Base-by-base conservation (phyloP, 768 basidiomycete genomes). In the Leccinum longicurvipes region DNA sequence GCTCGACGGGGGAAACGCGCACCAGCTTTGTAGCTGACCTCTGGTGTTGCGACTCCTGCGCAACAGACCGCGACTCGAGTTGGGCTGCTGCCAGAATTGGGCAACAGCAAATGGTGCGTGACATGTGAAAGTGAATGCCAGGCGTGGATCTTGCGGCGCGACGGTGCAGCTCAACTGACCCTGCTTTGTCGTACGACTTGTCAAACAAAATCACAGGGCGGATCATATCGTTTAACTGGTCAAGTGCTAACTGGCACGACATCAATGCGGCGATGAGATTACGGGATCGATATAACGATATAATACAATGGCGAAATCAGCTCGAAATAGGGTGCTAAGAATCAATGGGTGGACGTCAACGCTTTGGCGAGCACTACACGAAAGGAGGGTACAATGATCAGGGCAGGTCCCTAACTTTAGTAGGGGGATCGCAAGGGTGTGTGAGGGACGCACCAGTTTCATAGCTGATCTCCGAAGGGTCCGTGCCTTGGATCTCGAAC, bases 401-500 rank as follows among this genome's bases (percentile, higher is more conserved):
- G 3, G 1, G 19, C 17, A 10, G 11, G n/a, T 11, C 39, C 39
- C 39, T 41, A 19, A 41, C 19, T n/a, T n/a, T 19, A 19, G 31
- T 15, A 32, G 1, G 36, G n/a, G 36, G n/a, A 39, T n/a, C 36
- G 0, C n/a, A 39, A 39, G 36, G 1, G 34, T 34, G 34, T 34
- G 14, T 0, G 3, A 34, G 34, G 36, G n/a, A 75, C 85, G 60
- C 50, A 95, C 95, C 82, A 50, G 70, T 76, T 31, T 89, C 85
- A 64, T 83, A 76, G 24, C 83, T 78, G 61, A 97, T 79, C 71
- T 98, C 93, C 51, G 74, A 76, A 56, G 56, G 74, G 44, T 93
- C 93, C 44, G 89, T 94, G 54, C 83, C 94, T 72, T 98, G 95
- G 53, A 98, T 79, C 70, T 97, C 93, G 47, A 82, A 68, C 5